These are phyloP conservation scores for Fraxinus pennsylvanica DNA, from an alignment of 257 asterid genomes.

Conservation along the genomic window DNA sequence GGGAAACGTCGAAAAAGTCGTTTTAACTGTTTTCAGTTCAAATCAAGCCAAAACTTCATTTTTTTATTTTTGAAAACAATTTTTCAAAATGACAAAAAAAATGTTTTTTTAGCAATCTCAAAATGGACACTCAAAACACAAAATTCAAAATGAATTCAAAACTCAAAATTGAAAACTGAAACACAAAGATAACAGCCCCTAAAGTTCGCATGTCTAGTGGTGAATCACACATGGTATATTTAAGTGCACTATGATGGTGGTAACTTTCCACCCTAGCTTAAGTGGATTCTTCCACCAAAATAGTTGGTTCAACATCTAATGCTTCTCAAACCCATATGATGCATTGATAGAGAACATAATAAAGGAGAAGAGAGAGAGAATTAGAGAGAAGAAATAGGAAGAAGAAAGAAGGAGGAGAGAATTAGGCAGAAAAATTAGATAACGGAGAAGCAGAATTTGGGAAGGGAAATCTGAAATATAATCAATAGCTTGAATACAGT, in stretches of 20 bases:
- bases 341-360: not conserved
- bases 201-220: not conserved
- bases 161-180: no score
- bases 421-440: not conserved
- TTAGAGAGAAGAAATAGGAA: no score
- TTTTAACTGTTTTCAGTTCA: no score
- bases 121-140: no score
- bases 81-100: no score
- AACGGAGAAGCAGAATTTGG: not conserved
- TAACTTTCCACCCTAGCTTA: not conserved
- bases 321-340: not conserved
- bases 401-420: not conserved
- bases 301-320: not conserved
- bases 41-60: no score
- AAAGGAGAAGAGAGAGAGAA: not conserved
- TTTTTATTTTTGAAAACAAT: no score
- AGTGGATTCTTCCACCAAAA: not conserved
- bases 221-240: not conserved
- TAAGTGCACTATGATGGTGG: not conserved
- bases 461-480: not conserved
- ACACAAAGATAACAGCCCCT: no score
- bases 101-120: no score
- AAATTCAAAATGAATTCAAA: no score
- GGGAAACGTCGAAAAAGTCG: no score
- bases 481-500: not conserved